A percentile compares a stretch with the other conserved stretches of the same genome.
Evolutionary conservation across 2,329 filamentous ascomycete species (phyloP).

Genomic region (Truncatella angustata): DNA sequence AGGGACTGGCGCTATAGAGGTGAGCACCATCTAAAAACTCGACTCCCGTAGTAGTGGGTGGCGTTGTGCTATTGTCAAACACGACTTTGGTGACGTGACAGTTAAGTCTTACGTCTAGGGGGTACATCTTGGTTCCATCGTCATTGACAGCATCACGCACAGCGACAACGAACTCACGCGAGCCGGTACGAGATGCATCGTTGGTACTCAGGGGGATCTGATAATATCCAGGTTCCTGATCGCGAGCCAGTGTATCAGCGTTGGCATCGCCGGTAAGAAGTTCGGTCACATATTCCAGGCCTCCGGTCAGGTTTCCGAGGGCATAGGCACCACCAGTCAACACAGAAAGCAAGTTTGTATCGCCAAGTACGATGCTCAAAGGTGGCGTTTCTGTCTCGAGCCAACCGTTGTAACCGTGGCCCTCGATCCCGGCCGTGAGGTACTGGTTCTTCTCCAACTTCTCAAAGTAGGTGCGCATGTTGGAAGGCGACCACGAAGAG

Average conservation of each 20-base stretch:
- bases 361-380: conserved; percentile 47
- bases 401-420: conserved; percentile 60
- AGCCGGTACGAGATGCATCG: conserved; percentile 50
- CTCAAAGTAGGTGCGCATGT: conserved; percentile 57
- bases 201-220: conserved; percentile 57
- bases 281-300: too few species aligned
- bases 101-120: conserved; percentile 23
- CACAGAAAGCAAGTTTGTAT: conserved; percentile 52
- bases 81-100: background rate
- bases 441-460: conserved; percentile 55
- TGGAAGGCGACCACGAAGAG: conserved; percentile 48
- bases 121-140: conserved; percentile 42
- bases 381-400: conserved; percentile 49
- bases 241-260: conserved; percentile 40
- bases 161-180: conserved; percentile 53
- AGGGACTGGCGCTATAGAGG: conserved; percentile 1
- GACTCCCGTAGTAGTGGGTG: conserved; percentile 2
- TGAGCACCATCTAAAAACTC: conserved; percentile 1
- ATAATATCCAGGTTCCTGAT: conserved; percentile 47
- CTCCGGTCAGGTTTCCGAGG: too few species aligned
- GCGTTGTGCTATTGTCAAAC: background rate
- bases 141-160: conserved; percentile 46
- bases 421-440: conserved; percentile 53
- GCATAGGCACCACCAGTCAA: conserved; percentile 33
- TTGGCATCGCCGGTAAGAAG: conserved; percentile 52